These are phyloP conservation scores for Kodamaea sp. DNA, from an alignment of 1,139 yeast genomes.

Conservation along the genomic window DNA sequence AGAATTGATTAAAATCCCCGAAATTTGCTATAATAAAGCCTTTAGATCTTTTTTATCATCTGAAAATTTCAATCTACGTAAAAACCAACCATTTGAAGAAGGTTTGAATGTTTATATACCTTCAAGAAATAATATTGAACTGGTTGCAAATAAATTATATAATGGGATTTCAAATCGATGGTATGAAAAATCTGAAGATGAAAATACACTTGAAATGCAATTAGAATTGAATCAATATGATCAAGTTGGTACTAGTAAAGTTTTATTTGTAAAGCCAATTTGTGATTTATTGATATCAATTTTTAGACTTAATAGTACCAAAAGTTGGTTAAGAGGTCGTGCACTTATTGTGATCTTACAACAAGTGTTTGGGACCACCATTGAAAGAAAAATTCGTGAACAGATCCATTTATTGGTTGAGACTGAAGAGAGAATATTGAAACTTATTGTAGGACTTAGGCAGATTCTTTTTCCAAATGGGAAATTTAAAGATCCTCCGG, in stretches of 20 bases:
- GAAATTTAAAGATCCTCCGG: constrained; percentile 43
- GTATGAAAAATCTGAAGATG: constrained; percentile 19
- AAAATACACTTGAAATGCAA: constrained; percentile 41
- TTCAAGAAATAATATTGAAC: constrained; percentile 23
- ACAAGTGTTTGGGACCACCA: constrained; percentile 83
- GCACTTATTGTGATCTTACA: constrained; percentile 80
- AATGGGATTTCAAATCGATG: constrained; percentile 38
- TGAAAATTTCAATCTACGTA: constrained; percentile 51
- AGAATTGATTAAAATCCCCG: constrained; percentile 54
- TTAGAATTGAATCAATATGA: constrained; percentile 39
- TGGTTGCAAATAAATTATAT: constrained; percentile 43
- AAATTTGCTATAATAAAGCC: constrained; percentile 68
- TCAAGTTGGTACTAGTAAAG: constrained; percentile 25
- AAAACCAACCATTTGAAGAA: constrained; percentile 32
- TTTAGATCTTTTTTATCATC: constrained; percentile 77
- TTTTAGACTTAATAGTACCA: constrained; percentile 64
- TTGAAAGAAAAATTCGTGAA: constrained; percentile 64
- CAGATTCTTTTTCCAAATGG: constrained; percentile 67
- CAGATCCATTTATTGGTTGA: constrained; percentile 29
- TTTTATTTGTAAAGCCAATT: constrained; percentile 73
- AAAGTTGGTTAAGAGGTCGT: constrained; percentile 79
- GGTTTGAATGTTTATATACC: constrained; percentile 9
- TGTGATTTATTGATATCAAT: constrained; percentile 70
- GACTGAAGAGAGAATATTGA: constrained; percentile 49
- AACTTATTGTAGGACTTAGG: constrained; percentile 40